Conservation (phyloP, 257 asterid species). For the Linaria vulgaris region DNA sequence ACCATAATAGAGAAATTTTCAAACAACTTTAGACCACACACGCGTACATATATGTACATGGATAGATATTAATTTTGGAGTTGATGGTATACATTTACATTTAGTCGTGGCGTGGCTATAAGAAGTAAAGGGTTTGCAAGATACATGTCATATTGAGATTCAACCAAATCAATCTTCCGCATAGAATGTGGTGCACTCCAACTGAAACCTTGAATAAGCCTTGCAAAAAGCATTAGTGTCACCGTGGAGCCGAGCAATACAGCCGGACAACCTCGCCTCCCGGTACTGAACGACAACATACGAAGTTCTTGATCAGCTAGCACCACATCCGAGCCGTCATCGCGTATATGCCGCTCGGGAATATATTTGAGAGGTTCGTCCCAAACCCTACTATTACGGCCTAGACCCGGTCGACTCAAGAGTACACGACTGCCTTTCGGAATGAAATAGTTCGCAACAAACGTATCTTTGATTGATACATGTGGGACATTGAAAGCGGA, state of each 20-base stretch:
- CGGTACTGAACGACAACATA: background rate
- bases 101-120: too few species aligned
- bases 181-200: constrained; percentile 6
- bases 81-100: too few species aligned
- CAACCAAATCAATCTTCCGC: background rate
- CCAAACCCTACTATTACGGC: background rate
- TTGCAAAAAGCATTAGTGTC: background rate
- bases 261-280: background rate
- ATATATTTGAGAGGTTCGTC: background rate
- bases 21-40: too few species aligned
- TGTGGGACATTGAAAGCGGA: background rate
- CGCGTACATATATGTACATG: too few species aligned
- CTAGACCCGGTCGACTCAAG: background rate
- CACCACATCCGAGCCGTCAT: background rate
- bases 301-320: background rate
- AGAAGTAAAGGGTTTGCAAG: constrained; percentile 6
- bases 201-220: constrained; percentile 1
- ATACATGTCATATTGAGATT: background rate
- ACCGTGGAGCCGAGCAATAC: too few species aligned
- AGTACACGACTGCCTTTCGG: background rate
- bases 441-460: background rate
- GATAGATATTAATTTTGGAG: too few species aligned
- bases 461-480: background rate
- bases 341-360: background rate
- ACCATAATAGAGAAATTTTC: too few species aligned